Evolutionary conservation across 306 rosid genomes (phyloP), one percentile per base, ranked within the genome.

Genomic region (Malus sylvestris): DNA sequence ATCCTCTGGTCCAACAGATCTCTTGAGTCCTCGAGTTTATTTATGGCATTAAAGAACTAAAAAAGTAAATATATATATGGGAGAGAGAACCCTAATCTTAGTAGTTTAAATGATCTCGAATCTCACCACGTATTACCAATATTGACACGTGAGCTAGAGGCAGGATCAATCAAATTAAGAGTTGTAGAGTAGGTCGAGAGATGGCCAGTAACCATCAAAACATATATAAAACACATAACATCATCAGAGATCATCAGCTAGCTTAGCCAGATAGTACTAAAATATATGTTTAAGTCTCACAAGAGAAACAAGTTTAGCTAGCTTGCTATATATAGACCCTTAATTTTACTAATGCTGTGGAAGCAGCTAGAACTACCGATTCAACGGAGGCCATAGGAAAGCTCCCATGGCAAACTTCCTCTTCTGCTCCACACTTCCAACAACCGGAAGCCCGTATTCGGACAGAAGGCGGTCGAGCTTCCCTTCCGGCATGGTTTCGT

Each of bases 401-500:
- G 68, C 53, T 70, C 84, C 80, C 68, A 62, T 53, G 73, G 77
- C 75, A 73, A 73, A 73, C 42, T 27, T 72, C 46, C 51, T 79
- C 78, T 79, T 73, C 61, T 73, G 70, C 70, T 72, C 69, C 19
- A 58, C 63, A 32, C 27, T 73, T 67, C 75, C 64, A 1, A 58
- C 32, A 12, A 49, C 69, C 0, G 74, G 62, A 67, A 44, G 79
- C 35, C 83, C 82, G 11, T 78, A 78, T 12, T 78, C 76, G 0
- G 81, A 70, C 10, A 70, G 81, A 70, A 78, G 76, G 57, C 65
- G 64, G 33, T 70, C 76, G 52, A 78, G 23, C 35, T 44, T 61
- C 75, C 70, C 45, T 51, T 78, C 81, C 1, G 76, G 71, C 81
- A 78, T 70, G 49, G 64, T 78, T 49, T 78, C 76, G 53, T 70